These are phyloP conservation scores for Chytriomyces confervae DNA, from an alignment of 192 early-diverging fungal genomes.

Conservation along the genomic window DNA sequence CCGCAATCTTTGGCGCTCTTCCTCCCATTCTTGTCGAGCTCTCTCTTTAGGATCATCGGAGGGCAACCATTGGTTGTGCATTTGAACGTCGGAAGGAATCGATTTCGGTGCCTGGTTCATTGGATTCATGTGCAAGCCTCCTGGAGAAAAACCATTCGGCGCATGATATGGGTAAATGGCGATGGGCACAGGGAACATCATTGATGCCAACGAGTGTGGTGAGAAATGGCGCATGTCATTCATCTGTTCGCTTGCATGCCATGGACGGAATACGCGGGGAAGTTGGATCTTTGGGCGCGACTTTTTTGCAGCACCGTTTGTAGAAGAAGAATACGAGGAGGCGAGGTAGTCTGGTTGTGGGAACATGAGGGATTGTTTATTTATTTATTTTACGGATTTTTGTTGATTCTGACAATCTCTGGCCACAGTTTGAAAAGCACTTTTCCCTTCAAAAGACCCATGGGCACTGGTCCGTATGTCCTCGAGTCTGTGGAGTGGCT, in stretches of 20 bases:
- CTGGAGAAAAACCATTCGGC: background rate
- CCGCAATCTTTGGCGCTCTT: constrained; percentile 13
- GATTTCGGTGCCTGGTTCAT: background rate
- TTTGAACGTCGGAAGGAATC: background rate
- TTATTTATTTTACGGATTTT: background rate
- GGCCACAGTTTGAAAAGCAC: constrained; percentile 65
- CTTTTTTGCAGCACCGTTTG: background rate
- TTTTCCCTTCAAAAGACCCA: constrained; percentile 78
- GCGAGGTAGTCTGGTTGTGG: background rate
- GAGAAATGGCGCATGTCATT: background rate
- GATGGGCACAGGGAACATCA: background rate
- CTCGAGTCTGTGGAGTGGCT: constrained; percentile 92
- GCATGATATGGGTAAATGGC: background rate
- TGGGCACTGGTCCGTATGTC: constrained; percentile 83
- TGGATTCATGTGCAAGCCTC: background rate
- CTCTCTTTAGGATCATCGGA: constrained; percentile 17
- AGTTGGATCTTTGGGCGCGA: background rate
- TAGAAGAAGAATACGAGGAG: background rate
- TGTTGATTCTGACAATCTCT: too few relatives aligned
- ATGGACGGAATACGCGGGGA: background rate
- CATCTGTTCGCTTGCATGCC: background rate
- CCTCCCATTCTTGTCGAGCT: constrained; percentile 25
- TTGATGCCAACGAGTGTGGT: background rate
- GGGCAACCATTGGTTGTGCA: constrained; percentile 5
- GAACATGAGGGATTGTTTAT: constrained; percentile 2